Conservation (phyloP, 192 early-diverging fungal genomes). For the Podila clonocystis region DNA sequence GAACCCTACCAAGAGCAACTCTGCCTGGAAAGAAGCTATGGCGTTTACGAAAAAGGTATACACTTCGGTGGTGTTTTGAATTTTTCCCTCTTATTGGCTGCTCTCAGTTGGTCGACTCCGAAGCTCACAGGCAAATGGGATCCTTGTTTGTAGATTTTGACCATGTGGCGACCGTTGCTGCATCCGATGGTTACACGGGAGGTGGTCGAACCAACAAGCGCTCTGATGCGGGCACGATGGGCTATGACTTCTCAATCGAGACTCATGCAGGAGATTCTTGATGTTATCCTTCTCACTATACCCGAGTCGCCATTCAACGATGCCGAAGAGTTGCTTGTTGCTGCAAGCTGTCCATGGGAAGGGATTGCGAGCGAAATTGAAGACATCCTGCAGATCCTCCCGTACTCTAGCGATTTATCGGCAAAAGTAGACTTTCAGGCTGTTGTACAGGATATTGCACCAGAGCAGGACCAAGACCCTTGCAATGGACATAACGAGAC, state of each 20-base stretch:
- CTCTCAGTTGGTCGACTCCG: no score
- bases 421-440: no score
- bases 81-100: not conserved
- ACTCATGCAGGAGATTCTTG: slow-evolving; percentile 23
- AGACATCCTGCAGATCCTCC: slow-evolving; percentile 1
- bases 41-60: slow-evolving; percentile 26
- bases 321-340: no score
- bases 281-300: slow-evolving; percentile 20
- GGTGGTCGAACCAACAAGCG: slow-evolving; percentile 15
- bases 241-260: slow-evolving; percentile 2
- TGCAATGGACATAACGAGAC: no score
- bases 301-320: not conserved
- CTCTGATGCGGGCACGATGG: slow-evolving; percentile 31
- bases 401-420: no score
- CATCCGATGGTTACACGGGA: slow-evolving; percentile 20
- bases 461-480: no score
- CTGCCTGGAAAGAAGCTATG: slow-evolving; percentile 7
- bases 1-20: slow-evolving; percentile 3
- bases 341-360: slow-evolving; percentile 11
- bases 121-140: not conserved
- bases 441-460: no score
- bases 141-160: slow-evolving; percentile 19
- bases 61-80: slow-evolving; percentile 9
- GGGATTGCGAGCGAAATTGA: slow-evolving; percentile 22
- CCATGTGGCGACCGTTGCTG: slow-evolving; percentile 13